Evolutionary conservation across 1,139 yeast species (phyloP).

Genomic region (Scheffersomyces parashehatae): DNA sequence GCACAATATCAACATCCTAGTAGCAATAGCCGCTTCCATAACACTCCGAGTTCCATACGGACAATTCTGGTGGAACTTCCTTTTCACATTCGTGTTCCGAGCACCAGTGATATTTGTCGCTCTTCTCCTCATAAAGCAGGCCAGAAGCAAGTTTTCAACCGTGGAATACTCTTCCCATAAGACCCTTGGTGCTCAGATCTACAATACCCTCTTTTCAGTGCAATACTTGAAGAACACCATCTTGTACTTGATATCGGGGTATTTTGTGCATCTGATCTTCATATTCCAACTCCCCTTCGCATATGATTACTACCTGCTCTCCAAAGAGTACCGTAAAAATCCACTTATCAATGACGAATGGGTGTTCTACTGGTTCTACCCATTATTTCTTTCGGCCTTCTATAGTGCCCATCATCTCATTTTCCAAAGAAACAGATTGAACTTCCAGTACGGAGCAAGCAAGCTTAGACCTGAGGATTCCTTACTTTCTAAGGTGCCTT

Average conservation of each 20-base stretch:
- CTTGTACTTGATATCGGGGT: conserved; percentile 42
- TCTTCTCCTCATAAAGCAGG: conserved; percentile 40
- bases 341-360: conserved; percentile 65
- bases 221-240: conserved; percentile 36
- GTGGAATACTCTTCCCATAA: conserved; percentile 53
- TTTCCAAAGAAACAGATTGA: conserved; percentile 61
- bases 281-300: conserved; percentile 29
- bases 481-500: conserved; percentile 32
- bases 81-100: conserved; percentile 24
- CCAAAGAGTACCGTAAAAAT: conserved; percentile 51
- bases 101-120: conserved; percentile 34
- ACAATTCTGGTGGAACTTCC: conserved; percentile 31
- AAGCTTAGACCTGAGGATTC: conserved; percentile 42
- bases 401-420: conserved; percentile 58
- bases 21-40: conserved; percentile 28
- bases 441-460: conserved; percentile 48
- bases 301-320: conserved; percentile 33
- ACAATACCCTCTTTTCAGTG: conserved; percentile 46
- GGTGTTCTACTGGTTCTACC: conserved; percentile 50
- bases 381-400: conserved; percentile 38
- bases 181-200: conserved; percentile 48
- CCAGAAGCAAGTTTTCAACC: conserved; percentile 51
- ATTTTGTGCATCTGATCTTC: conserved; percentile 32
- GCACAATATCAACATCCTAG: conserved; percentile 30
- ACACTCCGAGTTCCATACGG: conserved; percentile 29